A percentile compares a stretch with the other conserved stretches of the same genome.
These are phyloP conservation scores for Phytopythium oedochilum DNA, from an alignment of 352 stramenopile genomes.

Conservation along the genomic window DNA sequence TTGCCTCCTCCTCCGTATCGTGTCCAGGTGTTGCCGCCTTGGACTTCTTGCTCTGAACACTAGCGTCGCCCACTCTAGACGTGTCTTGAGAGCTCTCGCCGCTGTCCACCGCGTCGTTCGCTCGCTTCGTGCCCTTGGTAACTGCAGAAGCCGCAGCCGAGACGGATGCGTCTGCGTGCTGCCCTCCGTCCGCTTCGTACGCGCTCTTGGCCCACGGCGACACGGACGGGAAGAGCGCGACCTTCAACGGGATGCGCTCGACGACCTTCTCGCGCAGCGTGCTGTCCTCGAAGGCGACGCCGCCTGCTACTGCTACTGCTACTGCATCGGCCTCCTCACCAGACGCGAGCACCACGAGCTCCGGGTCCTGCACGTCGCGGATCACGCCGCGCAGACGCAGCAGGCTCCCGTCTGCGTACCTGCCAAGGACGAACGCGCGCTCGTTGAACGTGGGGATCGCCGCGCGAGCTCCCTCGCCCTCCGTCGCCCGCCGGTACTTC, in stretches of 20 bases:
- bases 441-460: slow-evolving; percentile 42
- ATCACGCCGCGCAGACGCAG: slow-evolving; percentile 68
- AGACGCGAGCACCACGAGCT: slow-evolving; percentile 44
- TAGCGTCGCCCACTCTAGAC: background rate
- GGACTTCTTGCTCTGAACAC: slow-evolving; percentile 32
- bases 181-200: slow-evolving; percentile 13
- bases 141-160: background rate
- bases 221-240: slow-evolving; percentile 53
- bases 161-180: background rate
- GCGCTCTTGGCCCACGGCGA: slow-evolving; percentile 44
- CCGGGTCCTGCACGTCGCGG: slow-evolving; percentile 67
- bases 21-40: slow-evolving; percentile 14
- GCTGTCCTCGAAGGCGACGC: background rate
- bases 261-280: slow-evolving; percentile 29
- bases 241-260: slow-evolving; percentile 57
- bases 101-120: slow-evolving; percentile 23
- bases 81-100: background rate
- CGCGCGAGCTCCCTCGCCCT: background rate
- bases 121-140: slow-evolving; percentile 23
- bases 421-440: slow-evolving; percentile 30
- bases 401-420: slow-evolving; percentile 47
- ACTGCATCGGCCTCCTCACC: slow-evolving; percentile 4
- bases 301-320: background rate
- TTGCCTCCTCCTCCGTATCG: background rate
- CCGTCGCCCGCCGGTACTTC: slow-evolving; percentile 7